Conservation (phyloP, 2,329 filamentous ascomycete species). For the Mycosphaerella sp. region DNA sequence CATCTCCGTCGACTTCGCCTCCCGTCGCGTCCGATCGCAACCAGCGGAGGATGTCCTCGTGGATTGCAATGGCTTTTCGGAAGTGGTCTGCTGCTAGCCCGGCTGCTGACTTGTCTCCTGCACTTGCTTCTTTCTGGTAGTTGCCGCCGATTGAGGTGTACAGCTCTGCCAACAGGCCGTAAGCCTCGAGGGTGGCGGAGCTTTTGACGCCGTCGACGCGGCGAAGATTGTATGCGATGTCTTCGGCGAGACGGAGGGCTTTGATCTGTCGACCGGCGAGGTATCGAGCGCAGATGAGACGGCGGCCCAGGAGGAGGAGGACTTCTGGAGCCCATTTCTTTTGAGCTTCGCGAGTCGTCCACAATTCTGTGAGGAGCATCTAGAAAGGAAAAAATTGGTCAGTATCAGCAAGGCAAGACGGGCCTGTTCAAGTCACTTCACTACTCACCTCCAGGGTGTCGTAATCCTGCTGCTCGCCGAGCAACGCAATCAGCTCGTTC, state of each 20-base stretch:
- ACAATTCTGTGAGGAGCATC: constrained; percentile 40
- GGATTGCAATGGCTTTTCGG: constrained; percentile 36
- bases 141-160: constrained; percentile 41
- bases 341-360: constrained; percentile 44
- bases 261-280: constrained; percentile 42
- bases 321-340: constrained; percentile 42
- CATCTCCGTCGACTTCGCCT: constrained; percentile 30
- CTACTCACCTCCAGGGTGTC: constrained; percentile 40
- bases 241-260: constrained; percentile 46
- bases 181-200: constrained; percentile 45
- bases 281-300: constrained; percentile 49
- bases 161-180: constrained; percentile 45
- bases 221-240: constrained; percentile 52
- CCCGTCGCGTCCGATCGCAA: constrained; percentile 25
- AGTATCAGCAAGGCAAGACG: background rate
- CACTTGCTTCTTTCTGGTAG: constrained; percentile 36
- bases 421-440: background rate
- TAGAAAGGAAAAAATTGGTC: background rate
- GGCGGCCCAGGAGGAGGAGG: constrained; percentile 48
- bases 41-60: constrained; percentile 31
- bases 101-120: constrained; percentile 33
- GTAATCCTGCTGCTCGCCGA: constrained; percentile 46
- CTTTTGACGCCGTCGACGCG: constrained; percentile 48
- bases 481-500: constrained; percentile 41
- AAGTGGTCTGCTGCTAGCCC: constrained; percentile 36